Base-by-base conservation (phyloP, 345 rosid species). In the Syzygium grande region DNA sequence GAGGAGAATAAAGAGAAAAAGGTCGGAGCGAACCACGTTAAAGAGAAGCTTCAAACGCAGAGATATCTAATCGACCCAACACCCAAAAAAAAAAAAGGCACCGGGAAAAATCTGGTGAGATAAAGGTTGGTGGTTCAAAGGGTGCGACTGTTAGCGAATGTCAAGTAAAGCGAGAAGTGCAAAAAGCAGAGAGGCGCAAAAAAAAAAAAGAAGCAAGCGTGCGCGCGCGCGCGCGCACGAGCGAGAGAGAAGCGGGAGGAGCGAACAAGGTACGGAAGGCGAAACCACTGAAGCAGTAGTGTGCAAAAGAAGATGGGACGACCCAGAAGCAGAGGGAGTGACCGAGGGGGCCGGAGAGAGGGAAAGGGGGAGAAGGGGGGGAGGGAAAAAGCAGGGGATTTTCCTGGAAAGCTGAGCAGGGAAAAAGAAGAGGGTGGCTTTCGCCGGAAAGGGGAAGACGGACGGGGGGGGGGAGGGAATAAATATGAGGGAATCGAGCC, bases 31-130 rank as follows among this genome's bases (percentile, higher is more conserved):
- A 88, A 91, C 58, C 84, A 59, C 86, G 90, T 89, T 86, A 89
- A 91, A 91, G 93, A 87, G 92, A 93, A 94, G 92, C 89, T 91
- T 90, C 86, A 91, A 91, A 38, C 83, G 84, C 84, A 88, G 80
- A 88, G 87, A 90, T 87, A 92, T 56, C 29, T 21, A 90, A 89
- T 85, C 86, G 17, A 85, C 73, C 86, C 84, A 73, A 73, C 49
- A 73, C 80, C 80, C 21, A 16, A 54, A 21, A 38, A 55, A 55
- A 3, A 65, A 16, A 65, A 30, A 2, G 49, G 83, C 21, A 19
- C 6, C 3, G 3, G 13, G 83, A 73, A 58, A 73, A 38, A 38
- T 38, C 49, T 38, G 27, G 27, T 19, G 83, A 38, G 83, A 38
- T 8, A 38, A 38, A 73, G 38, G 83, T 38, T 5, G 83, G 83